Percentiles rank a stretch among this genome's conserved stretches.
phyloP scores from a whole-genome alignment of 164 flowering plant genomes.

The Annona squamosa region DNA sequence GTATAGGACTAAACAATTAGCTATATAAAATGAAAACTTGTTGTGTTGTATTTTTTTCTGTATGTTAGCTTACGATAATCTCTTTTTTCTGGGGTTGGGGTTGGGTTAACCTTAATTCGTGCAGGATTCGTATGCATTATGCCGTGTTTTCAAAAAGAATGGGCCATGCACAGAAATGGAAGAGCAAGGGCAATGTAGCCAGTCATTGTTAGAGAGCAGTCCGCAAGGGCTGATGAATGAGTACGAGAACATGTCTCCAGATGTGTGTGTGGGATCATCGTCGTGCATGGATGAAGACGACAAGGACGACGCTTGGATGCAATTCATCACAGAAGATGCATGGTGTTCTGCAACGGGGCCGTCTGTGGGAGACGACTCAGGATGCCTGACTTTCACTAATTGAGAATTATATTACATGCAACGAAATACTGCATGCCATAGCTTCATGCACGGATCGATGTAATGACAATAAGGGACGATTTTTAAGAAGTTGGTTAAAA shows the following conservation, averaged over 20 bases:
- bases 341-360: conserved; percentile 49
- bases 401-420: conserved; percentile 5
- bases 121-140: conserved; percentile 81
- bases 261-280: conserved; percentile 43
- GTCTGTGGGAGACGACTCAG: conserved; percentile 30
- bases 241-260: conserved; percentile 67
- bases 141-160: conserved; percentile 91
- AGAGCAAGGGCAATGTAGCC: conserved; percentile 48
- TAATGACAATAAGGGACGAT: conserved; percentile 10
- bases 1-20: too few species aligned
- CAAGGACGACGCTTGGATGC: conserved; percentile 95
- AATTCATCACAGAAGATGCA: conserved; percentile 80
- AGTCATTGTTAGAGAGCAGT: conserved; percentile 29
- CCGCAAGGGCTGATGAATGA: conserved; percentile 29
- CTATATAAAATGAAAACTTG: too few species aligned
- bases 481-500: conserved; percentile 13
- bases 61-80: too few species aligned
- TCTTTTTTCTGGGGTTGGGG: background rate
- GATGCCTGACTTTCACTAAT: conserved; percentile 30
- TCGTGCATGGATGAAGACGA: conserved; percentile 61
- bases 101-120: background rate
- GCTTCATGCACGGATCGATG: background rate
- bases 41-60: too few species aligned
- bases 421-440: conserved; percentile 3
- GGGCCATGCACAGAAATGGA: conserved; percentile 54